Evolutionary conservation across 164 flowering plant species (phyloP).

Genomic region (Piper betle): DNA sequence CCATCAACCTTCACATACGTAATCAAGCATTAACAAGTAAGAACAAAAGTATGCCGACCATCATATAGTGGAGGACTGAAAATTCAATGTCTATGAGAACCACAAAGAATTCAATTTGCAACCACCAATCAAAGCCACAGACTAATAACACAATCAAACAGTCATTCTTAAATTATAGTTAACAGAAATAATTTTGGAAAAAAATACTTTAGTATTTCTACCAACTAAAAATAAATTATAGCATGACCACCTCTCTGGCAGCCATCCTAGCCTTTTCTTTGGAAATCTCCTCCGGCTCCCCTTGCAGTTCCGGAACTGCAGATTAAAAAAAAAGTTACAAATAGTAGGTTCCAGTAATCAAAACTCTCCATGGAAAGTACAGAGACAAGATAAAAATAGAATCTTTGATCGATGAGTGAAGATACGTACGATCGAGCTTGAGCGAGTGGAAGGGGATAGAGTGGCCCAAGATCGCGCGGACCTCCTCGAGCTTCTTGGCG

Average conservation of each 20-base stretch:
- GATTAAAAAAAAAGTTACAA: background rate
- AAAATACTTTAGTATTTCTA: too few relatives aligned
- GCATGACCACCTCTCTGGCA: slow-evolving; percentile 45
- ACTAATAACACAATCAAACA: background rate
- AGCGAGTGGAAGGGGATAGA: slow-evolving; percentile 86
- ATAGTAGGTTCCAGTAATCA: background rate
- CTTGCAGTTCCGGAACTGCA: slow-evolving; percentile 90
- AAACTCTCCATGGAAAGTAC: too few relatives aligned
- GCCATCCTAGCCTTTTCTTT: slow-evolving; percentile 91
- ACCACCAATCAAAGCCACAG: background rate
- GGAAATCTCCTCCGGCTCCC: slow-evolving; percentile 91
- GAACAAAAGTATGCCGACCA: background rate
- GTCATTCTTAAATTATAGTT: background rate
- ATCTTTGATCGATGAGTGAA: too few relatives aligned
- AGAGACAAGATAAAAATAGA: background rate
- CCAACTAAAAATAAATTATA: too few relatives aligned
- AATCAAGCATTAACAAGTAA: background rate
- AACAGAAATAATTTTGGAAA: too few relatives aligned
- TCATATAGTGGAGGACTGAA: background rate
- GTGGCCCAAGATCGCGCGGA: slow-evolving; percentile 64
- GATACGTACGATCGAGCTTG: slow-evolving; percentile 52
- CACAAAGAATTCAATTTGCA: background rate
- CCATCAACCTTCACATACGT: slow-evolving; percentile 49
- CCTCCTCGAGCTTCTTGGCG: slow-evolving; percentile 92
- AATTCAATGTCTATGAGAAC: background rate